A percentile compares a stretch with the other conserved stretches of the same genome.
phyloP scores from a whole-genome alignment of 345 rosid genomes.

The Adansonia digitata region DNA sequence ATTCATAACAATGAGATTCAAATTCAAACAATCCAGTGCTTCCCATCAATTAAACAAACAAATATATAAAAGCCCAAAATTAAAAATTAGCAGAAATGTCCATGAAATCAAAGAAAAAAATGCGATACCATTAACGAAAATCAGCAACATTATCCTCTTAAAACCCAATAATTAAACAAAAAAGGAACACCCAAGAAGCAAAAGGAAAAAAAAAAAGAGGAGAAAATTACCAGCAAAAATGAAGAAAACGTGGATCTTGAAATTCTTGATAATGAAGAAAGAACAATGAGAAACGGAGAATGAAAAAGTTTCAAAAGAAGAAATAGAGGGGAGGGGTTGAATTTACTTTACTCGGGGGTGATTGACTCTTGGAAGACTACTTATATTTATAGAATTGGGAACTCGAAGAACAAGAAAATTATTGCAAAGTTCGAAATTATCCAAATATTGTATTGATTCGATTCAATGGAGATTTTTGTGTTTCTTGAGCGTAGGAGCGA shows the following conservation, averaged over 20 bases:
- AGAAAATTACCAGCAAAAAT: background rate
- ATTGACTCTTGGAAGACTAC: background rate
- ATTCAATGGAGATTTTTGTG: background rate
- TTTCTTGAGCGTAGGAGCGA: background rate
- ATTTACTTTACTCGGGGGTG: background rate
- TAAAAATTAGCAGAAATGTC: background rate
- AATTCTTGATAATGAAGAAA: background rate
- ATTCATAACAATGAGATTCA: background rate
- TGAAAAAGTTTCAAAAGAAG: background rate
- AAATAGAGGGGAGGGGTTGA: background rate
- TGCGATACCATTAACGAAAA: background rate
- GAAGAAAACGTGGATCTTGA: background rate
- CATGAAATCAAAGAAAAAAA: slow-evolving; percentile 1
- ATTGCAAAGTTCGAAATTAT: background rate
- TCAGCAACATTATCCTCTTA: background rate
- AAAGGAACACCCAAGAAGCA: background rate
- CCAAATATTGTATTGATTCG: background rate
- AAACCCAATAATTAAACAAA: background rate
- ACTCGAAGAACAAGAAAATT: background rate
- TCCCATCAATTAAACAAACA: background rate
- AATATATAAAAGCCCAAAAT: background rate
- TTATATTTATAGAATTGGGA: background rate
- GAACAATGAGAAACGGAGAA: background rate
- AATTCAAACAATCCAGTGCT: background rate
- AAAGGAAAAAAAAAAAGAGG: background rate